Percentiles rank a stretch among this genome's conserved stretches.
phyloP scores from a whole-genome alignment of 2,329 filamentous ascomycete species.

The Verticillium dahliae region DNA sequence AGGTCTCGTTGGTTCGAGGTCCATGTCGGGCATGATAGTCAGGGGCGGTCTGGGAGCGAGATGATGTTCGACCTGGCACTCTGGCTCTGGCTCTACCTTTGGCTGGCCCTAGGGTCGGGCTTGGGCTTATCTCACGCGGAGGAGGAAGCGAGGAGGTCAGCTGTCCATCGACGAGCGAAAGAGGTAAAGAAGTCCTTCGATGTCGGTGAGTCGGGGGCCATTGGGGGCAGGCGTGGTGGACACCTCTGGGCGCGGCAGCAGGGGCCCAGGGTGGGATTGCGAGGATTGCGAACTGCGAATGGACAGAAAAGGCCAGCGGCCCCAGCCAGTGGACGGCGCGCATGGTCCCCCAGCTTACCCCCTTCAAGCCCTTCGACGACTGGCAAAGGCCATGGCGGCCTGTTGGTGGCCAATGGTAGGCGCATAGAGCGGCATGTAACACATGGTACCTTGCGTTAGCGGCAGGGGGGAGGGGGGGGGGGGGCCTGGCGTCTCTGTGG shows the following conservation, averaged over 20 bases:
- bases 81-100: conserved; percentile 10
- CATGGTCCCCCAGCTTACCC: neutral
- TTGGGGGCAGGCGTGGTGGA: conserved; percentile 5
- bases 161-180: conserved; percentile 9
- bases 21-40: neutral
- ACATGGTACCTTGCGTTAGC: conserved; percentile 1
- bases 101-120: conserved; percentile 7
- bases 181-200: conserved; percentile 8
- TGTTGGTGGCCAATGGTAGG: neutral
- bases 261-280: conserved; percentile 6
- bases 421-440: neutral
- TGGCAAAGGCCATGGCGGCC: neutral
- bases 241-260: neutral
- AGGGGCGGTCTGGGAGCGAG: neutral
- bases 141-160: conserved; percentile 4
- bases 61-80: conserved; percentile 6
- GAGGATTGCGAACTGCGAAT: conserved; percentile 9
- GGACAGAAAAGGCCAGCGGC: conserved; percentile 7
- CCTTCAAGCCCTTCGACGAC: neutral
- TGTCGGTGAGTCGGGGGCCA: conserved; percentile 3
- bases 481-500: neutral
- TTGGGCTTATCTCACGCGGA: conserved; percentile 8
- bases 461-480: too few species aligned
- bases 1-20: neutral
- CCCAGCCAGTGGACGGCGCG: conserved; percentile 1